These are phyloP conservation scores for Penicillium riverlandense DNA, from an alignment of 495 filamentous ascomycete species.

Conservation along the genomic window DNA sequence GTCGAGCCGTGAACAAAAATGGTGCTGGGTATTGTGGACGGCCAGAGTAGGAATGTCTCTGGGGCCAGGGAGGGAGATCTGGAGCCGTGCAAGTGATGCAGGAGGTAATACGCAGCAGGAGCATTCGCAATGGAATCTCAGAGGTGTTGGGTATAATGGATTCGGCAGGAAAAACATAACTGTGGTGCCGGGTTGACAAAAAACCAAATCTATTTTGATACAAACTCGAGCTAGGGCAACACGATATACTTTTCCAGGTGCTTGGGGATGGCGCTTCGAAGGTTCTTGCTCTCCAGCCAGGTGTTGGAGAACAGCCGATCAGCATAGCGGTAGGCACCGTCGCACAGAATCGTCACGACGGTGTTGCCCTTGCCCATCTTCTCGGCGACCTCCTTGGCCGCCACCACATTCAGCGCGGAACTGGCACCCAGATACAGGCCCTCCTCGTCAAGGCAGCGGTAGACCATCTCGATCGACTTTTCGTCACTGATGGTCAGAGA, in stretches of 20 bases:
- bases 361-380: slow-evolving; percentile 84
- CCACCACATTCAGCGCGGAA: slow-evolving; percentile 87
- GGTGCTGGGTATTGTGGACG: slow-evolving; percentile 45
- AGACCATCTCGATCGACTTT: slow-evolving; percentile 97
- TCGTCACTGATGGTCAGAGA: slow-evolving; percentile 81
- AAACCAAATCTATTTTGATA: background rate
- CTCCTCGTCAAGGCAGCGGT: slow-evolving; percentile 93
- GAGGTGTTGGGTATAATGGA: slow-evolving; percentile 55
- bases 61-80: slow-evolving; percentile 28
- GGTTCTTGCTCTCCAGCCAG: slow-evolving; percentile 81
- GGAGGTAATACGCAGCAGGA: slow-evolving; percentile 42
- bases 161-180: slow-evolving; percentile 47
- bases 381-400: slow-evolving; percentile 89
- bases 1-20: slow-evolving; percentile 20
- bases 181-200: slow-evolving; percentile 7
- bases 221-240: slow-evolving; percentile 47
- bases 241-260: slow-evolving; percentile 90
- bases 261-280: slow-evolving; percentile 76
- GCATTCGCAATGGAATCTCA: slow-evolving; percentile 47
- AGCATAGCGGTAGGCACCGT: slow-evolving; percentile 94
- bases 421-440: slow-evolving; percentile 94
- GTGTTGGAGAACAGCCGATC: slow-evolving; percentile 84
- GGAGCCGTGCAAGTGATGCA: slow-evolving; percentile 46
- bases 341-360: slow-evolving; percentile 88
- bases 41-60: slow-evolving; percentile 24